phyloP scores from a whole-genome alignment of 805 yeast species.

The Spathaspora arborariae region DNA sequence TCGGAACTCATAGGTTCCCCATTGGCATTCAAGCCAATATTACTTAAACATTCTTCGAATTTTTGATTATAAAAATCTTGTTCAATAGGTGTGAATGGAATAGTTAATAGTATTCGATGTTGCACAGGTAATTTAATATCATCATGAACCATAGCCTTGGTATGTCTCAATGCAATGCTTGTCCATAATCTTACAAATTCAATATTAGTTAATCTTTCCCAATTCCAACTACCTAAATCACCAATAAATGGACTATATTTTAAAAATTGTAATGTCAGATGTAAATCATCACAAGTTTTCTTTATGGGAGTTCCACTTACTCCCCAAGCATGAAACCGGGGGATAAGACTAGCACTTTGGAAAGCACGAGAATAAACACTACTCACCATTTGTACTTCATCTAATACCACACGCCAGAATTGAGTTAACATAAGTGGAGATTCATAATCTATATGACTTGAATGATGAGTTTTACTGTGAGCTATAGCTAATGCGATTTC shows the following conservation, averaged over 20 bases:
- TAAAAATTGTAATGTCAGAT: slow-evolving; percentile 66
- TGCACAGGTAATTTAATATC: slow-evolving; percentile 82
- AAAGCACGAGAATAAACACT: slow-evolving; percentile 72
- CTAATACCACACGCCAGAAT: slow-evolving; percentile 86
- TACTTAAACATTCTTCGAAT: slow-evolving; percentile 54
- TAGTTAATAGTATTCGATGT: slow-evolving; percentile 58
- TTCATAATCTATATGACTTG: slow-evolving; percentile 50
- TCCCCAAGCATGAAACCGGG: slow-evolving; percentile 92
- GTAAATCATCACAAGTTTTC: slow-evolving; percentile 60
- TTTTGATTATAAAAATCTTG: slow-evolving; percentile 73
- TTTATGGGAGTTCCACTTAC: slow-evolving; percentile 94
- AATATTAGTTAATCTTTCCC: slow-evolving; percentile 29
- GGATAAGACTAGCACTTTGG: slow-evolving; percentile 71
- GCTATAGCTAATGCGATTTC: slow-evolving; percentile 26
- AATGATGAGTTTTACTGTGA: slow-evolving; percentile 22
- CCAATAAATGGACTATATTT: slow-evolving; percentile 62
- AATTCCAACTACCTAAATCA: slow-evolving; percentile 34
- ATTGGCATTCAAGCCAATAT: slow-evolving; percentile 51
- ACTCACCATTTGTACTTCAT: slow-evolving; percentile 93
- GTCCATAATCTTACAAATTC: slow-evolving; percentile 48
- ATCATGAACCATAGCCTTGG: slow-evolving; percentile 74
- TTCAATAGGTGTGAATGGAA: slow-evolving; percentile 80
- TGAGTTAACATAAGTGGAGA: slow-evolving; percentile 81
- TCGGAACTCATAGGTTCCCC: slow-evolving; percentile 48
- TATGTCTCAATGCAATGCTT: slow-evolving; percentile 65